Conservation (phyloP, 106 monocot species). For the Apostasia shenzhenica region DNA sequence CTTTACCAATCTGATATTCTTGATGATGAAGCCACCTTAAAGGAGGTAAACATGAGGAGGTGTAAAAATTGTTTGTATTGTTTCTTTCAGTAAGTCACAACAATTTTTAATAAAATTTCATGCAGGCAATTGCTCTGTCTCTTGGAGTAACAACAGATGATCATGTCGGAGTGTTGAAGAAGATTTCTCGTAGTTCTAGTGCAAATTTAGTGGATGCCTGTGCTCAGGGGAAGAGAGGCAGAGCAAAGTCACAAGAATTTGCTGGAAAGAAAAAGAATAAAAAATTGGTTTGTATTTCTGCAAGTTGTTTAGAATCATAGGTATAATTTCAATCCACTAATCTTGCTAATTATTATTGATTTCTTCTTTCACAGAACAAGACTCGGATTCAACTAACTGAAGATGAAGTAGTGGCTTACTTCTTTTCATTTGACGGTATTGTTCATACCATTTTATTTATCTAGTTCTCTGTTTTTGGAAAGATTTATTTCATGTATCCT, state of each 20-base stretch:
- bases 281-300: conserved; percentile 25
- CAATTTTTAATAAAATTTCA: background rate
- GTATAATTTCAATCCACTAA: background rate
- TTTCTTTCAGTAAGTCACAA: background rate
- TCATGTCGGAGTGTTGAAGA: background rate
- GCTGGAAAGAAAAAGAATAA: conserved; percentile 20
- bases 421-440: conserved; percentile 83
- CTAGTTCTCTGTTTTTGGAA: background rate
- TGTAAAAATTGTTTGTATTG: background rate
- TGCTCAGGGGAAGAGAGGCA: conserved; percentile 12
- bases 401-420: conserved; percentile 75
- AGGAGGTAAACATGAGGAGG: conserved; percentile 30
- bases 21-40: conserved; percentile 50
- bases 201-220: conserved; percentile 10
- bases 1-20: conserved; percentile 11
- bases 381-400: conserved; percentile 55
- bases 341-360: background rate
- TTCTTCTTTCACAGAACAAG: conserved; percentile 23
- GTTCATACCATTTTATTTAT: background rate
- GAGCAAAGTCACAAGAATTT: background rate
- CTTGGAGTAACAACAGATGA: conserved; percentile 28
- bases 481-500: background rate
- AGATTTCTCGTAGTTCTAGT: conserved; percentile 7
- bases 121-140: conserved; percentile 81
- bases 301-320: background rate